Percentiles rank a stretch among this genome's conserved stretches.
These are phyloP conservation scores for Bombardia bombarda DNA, from an alignment of 495 filamentous ascomycete genomes.

Conservation along the genomic window DNA sequence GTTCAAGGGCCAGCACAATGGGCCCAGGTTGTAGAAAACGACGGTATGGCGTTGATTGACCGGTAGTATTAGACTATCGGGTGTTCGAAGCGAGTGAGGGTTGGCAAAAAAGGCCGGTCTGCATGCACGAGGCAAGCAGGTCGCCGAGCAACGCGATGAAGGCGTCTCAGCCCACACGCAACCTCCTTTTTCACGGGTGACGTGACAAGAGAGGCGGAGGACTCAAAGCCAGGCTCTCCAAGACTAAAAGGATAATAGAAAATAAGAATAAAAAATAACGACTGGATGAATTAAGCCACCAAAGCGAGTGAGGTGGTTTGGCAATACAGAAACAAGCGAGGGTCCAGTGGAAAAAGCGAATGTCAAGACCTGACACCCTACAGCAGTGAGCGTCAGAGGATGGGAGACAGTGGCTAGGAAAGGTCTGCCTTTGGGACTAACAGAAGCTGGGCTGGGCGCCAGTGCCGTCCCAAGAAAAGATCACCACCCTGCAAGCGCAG, in stretches of 20 bases:
- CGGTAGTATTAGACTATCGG: neutral
- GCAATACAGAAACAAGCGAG: constrained; percentile 20
- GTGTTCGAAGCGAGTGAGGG: constrained; percentile 1
- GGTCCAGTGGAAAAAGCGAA: constrained; percentile 24
- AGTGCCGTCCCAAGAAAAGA: constrained; percentile 12
- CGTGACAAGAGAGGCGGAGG: too few species aligned
- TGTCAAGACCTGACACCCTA: constrained; percentile 5
- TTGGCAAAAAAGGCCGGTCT: neutral
- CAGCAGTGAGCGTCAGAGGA: too few species aligned
- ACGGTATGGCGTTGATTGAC: neutral
- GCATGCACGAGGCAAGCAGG: constrained; percentile 3
- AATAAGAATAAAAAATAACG: constrained; percentile 17
- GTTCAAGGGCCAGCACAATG: too few species aligned
- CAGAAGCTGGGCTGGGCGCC: neutral
- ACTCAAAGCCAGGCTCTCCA: neutral
- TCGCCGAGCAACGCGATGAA: constrained; percentile 11
- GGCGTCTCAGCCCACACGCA: constrained; percentile 1
- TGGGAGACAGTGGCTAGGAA: too few species aligned
- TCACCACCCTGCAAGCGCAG: constrained; percentile 5
- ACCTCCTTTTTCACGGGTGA: too few species aligned
- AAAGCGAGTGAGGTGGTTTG: constrained; percentile 42
- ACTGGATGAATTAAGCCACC: constrained; percentile 35
- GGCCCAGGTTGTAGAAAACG: too few species aligned
- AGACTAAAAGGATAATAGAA: neutral
- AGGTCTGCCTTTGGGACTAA: too few species aligned